Base-by-base conservation (phyloP, 768 basidiomycete genomes). In the Tulasnella sp. region DNA sequence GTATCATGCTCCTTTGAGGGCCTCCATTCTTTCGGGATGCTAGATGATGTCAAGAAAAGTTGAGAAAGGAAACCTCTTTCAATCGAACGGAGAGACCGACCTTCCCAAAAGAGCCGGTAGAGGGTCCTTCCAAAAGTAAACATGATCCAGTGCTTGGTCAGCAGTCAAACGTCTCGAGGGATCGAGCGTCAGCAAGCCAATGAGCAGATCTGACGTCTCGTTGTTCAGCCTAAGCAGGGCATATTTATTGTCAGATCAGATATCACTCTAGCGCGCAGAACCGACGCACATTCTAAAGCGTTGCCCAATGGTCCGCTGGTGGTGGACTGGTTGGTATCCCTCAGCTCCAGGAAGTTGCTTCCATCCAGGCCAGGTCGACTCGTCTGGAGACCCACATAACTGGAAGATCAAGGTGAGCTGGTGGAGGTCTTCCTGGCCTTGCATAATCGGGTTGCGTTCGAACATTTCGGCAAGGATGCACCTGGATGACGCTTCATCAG, bases 391-490 rank as follows among this genome's bases (percentile, higher is more conserved):
- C 5, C 97, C 98, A 82, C 95, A 96, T n/a, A 96, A 86, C 80
- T 89, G 86, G 89, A 94, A 97, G 77, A 99, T 99, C 85, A 91
- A 92, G 82, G 93, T 91, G 14, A 98, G 86, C 83, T 99, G 98
- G 84, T 97, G 94, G n/a, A 96, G 86, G 82, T 99, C 98, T 14
- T 93, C 92, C 27, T 89, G 90, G 21, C 97, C 97, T 8, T 92
- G 91, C 77, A 99, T 88, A 79, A 99, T 96, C 0, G 97, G 97
- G 77, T 90, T 88, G 68, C 93, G 90, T 79, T 89, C 88, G 85
- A 95, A 97, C 95, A 99, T 98, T 85, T 99, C 98, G 40, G 93
- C 97, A n/a, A 99, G 87, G 39, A 98, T 94, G 85, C 97, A 98
- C 9, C 95, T 97, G 81, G 7, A 58, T 14, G 68, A 68, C 44